A percentile compares a stretch with the other conserved stretches of the same genome.
Conservation (phyloP, 352 stramenopile species). For the Saprolegnia diclina region DNA sequence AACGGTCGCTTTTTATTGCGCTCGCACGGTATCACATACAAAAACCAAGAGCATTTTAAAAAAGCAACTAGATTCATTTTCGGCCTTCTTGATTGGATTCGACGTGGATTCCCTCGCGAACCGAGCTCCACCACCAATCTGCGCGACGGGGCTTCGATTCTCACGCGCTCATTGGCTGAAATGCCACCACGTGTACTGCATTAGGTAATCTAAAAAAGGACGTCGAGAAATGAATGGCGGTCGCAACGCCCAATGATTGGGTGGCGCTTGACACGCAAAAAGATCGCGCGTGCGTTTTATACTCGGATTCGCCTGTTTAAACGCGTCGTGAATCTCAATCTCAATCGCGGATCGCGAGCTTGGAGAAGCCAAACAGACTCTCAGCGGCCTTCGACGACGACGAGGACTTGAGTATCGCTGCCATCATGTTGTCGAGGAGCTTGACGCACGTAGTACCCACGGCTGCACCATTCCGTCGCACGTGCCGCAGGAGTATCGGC, state of each 20-base stretch:
- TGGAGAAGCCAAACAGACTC: neutral
- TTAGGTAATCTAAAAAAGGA: neutral
- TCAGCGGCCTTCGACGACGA: neutral
- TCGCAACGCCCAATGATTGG: neutral
- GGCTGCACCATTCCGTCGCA: neutral
- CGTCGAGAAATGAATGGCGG: constrained; percentile 1
- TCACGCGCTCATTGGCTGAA: neutral
- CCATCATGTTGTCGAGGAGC: constrained; percentile 8
- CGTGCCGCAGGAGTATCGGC: neutral
- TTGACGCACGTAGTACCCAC: constrained; percentile 5
- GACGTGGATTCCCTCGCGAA: neutral
- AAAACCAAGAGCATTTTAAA: constrained; percentile 12
- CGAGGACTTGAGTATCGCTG: neutral
- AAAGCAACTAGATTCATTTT: too few relatives aligned
- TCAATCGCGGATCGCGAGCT: neutral
- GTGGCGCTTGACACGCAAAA: constrained; percentile 1
- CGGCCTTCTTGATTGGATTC: neutral
- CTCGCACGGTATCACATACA: neutral
- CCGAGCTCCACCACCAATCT: neutral
- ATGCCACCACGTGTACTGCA: neutral
- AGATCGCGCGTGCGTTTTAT: neutral
- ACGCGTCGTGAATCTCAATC: neutral
- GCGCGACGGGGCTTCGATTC: neutral
- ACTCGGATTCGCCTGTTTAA: neutral
- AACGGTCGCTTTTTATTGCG: neutral